phyloP scores from a whole-genome alignment of 306 rosid genomes.

The Cotoneaster glaucophyllus region DNA sequence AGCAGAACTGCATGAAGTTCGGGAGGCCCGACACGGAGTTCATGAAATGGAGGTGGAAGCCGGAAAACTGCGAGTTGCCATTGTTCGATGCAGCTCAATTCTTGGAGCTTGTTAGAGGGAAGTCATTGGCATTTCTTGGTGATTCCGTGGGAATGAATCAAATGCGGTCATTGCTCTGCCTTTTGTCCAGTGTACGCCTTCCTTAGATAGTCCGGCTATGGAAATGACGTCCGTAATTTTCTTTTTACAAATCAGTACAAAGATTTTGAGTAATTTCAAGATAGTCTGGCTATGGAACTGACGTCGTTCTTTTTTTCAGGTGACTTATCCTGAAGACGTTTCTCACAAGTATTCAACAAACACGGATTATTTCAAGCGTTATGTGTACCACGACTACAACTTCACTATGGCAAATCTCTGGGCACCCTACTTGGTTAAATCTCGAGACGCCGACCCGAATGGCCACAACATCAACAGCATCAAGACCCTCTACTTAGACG shows the following conservation, averaged over 20 bases:
- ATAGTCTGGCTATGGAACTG: neutral
- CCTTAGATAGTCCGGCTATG: neutral
- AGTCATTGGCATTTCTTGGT: slow-evolving; percentile 79
- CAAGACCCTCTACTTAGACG: slow-evolving; percentile 62
- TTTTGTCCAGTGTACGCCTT: slow-evolving; percentile 37
- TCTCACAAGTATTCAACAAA: slow-evolving; percentile 29
- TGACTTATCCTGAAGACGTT: slow-evolving; percentile 52
- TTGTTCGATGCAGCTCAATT: slow-evolving; percentile 63
- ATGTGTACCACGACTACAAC: slow-evolving; percentile 49
- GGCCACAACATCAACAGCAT: slow-evolving; percentile 40
- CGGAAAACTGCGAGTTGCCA: slow-evolving; percentile 73
- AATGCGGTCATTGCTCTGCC: slow-evolving; percentile 79
- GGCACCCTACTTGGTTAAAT: slow-evolving; percentile 68
- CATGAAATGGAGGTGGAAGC: slow-evolving; percentile 84
- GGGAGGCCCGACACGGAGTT: slow-evolving; percentile 67
- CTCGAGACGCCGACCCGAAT: slow-evolving; percentile 34
- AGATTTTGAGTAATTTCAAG: neutral
- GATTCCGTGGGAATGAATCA: slow-evolving; percentile 86
- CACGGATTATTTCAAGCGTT: slow-evolving; percentile 41
- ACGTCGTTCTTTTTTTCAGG: slow-evolving; percentile 35
- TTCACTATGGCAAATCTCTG: slow-evolving; percentile 66
- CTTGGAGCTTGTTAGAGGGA: slow-evolving; percentile 56
- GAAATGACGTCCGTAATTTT: too few relatives aligned
- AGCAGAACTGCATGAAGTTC: slow-evolving; percentile 75
- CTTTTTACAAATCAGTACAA: neutral